These are phyloP conservation scores for Sporothrix curviconia DNA, from an alignment of 2,329 filamentous ascomycete species.

Conservation along the genomic window DNA sequence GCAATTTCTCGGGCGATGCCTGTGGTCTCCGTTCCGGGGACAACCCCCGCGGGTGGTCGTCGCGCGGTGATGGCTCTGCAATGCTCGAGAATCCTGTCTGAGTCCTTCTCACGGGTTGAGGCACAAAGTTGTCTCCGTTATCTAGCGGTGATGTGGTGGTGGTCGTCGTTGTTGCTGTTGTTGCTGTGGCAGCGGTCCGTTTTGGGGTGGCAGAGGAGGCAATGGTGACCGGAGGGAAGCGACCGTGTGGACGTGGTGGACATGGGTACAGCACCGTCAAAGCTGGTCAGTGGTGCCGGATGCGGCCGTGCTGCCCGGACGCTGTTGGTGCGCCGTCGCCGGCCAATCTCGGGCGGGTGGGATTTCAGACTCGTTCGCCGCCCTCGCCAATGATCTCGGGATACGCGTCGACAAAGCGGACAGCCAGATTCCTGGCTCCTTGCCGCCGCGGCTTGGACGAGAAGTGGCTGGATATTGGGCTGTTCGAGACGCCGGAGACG, in stretches of 20 bases:
- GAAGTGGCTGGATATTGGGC: constrained; percentile 30
- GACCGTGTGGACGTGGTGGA: constrained; percentile 1
- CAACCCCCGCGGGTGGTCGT: constrained; percentile 15
- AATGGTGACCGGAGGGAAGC: constrained; percentile 21
- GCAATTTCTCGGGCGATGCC: constrained; percentile 28
- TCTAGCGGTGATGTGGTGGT: constrained; percentile 31
- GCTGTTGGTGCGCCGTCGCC: constrained; percentile 38
- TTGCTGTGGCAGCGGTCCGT: neutral
- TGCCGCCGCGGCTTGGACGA: neutral
- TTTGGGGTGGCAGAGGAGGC: constrained; percentile 21
- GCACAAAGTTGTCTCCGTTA: constrained; percentile 37
- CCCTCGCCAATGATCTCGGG: constrained; percentile 86
- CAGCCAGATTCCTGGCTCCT: constrained; percentile 59
- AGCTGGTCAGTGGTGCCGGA: neutral
- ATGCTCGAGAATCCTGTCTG: constrained; percentile 49
- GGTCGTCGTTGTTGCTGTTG: constrained; percentile 23
- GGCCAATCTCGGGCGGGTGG: constrained; percentile 67
- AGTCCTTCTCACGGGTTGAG: constrained; percentile 48
- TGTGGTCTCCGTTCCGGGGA: constrained; percentile 44
- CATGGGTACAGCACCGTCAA: neutral
- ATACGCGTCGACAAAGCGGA: constrained; percentile 64
- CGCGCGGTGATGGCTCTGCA: constrained; percentile 19
- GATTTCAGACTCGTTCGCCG: constrained; percentile 73
- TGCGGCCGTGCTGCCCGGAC: constrained; percentile 22
- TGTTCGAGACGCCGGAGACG: constrained; percentile 36